Base-by-base conservation (phyloP, 1,284 basidiomycete species). In the Apiotrichum montevideense region DNA sequence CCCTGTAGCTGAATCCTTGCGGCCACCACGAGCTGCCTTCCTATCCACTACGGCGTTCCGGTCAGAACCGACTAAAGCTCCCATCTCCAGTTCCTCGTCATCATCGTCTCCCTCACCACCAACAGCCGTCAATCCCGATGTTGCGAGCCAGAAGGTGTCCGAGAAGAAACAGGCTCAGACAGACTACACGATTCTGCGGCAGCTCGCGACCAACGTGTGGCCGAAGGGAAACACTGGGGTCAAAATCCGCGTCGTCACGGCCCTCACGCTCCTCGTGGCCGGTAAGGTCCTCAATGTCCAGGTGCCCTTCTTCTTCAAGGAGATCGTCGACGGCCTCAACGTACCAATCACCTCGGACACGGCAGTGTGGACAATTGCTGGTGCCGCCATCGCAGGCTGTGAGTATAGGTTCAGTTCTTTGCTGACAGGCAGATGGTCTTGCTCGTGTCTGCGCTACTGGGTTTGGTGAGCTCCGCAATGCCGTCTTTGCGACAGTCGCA, bases 251-350 rank as follows among this genome's bases (percentile, higher is more conserved):
- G 95, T 99, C 5, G 66, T 97, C 0, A 73, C 89, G 5, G 96
- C 96, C 0, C 83, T 98, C 48, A 82, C 79, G 0, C 77, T 98
- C 54, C 80, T 98, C 40, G 80, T 98, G 40, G 80, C 83, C 6
- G 94, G 91, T 54, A 98, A 98, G 83, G 89, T 94, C 34, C 79
- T 98, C 57, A 98, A 98, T 71, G 95, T 98, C 0, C 95, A 98
- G 81, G 94, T 98, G 5, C 95, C 96, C 0, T 85, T 93, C 65
- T 82, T 98, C 63, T 98, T 98, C 83, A 98, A 98, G 75, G 74
- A 82, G 42, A 85, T 98, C 49, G 86, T 98, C 57, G 95, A 98
- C 72, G 75, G 85, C 1, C 80, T 98, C 62, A 97, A 96, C 69
- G 79, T 98, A 32, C 86, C 90, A 49, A 80, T 96, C 54, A 83